phyloP scores from a whole-genome alignment of 345 rosid species.

The Hypericum perforatum region DNA sequence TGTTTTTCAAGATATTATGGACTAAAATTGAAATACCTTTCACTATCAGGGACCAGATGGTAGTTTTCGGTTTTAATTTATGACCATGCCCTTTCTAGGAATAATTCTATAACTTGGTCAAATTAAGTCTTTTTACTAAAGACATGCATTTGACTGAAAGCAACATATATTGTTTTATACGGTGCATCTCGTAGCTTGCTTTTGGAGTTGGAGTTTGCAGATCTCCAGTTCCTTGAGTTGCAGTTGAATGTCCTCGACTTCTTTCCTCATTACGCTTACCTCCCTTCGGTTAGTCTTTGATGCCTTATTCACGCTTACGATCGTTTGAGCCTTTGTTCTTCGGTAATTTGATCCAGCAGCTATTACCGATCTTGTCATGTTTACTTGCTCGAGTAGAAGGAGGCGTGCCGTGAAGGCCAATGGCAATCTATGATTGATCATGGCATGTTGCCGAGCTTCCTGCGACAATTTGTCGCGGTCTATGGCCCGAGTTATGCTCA shows the following conservation, averaged over 20 bases:
- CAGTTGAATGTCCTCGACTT: conserved; percentile 40
- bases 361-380: conserved; percentile 26
- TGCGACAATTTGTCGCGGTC: conserved; percentile 36
- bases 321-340: conserved; percentile 27
- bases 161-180: not conserved
- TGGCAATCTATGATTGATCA: conserved; percentile 36
- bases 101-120: too few relatives aligned
- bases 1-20: too few relatives aligned
- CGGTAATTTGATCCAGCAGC: conserved; percentile 13
- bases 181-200: conserved; percentile 22
- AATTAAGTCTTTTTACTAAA: too few relatives aligned
- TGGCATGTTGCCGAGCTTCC: conserved; percentile 37
- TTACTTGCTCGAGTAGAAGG: conserved; percentile 42
- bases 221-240: conserved; percentile 36
- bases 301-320: conserved; percentile 17
- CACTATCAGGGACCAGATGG: too few relatives aligned
- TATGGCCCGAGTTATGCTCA: conserved; percentile 29
- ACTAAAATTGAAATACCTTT: too few relatives aligned
- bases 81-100: too few relatives aligned
- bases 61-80: too few relatives aligned
- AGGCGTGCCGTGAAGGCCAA: not conserved
- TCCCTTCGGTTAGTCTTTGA: conserved; percentile 19
- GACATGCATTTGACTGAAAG: too few relatives aligned
- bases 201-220: conserved; percentile 40
- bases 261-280: conserved; percentile 38